These are phyloP conservation scores for Obelidium mucronatum DNA, from an alignment of 192 early-diverging fungal genomes.

Conservation along the genomic window DNA sequence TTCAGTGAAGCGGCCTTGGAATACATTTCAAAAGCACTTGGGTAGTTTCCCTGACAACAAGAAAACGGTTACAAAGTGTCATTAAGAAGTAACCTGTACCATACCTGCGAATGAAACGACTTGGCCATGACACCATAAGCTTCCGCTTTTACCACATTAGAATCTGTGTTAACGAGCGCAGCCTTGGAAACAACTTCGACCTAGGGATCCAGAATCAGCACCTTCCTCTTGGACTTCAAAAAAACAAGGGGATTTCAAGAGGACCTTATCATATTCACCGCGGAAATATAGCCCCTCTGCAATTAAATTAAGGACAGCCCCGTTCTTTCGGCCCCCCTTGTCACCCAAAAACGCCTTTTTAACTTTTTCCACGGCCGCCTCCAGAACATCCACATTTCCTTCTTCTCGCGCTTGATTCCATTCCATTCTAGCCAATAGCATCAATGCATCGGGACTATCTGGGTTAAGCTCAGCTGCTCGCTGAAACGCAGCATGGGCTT, in stretches of 20 bases:
- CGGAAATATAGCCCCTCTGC: conserved; percentile 41
- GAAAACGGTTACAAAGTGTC: background rate
- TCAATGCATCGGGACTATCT: conserved; percentile 70
- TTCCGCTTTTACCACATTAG: conserved; percentile 38
- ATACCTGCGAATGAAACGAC: conserved; percentile 42
- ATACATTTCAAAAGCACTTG: conserved; percentile 78
- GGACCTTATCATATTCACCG: conserved; percentile 26
- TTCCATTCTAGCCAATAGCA: conserved; percentile 79
- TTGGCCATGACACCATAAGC: conserved; percentile 43
- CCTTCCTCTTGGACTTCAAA: conserved; percentile 2
- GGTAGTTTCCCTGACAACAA: conserved; percentile 61
- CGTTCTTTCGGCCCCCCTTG: conserved; percentile 57
- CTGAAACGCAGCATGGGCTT: conserved; percentile 76
- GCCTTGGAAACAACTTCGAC: conserved; percentile 24
- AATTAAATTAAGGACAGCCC: conserved; percentile 52
- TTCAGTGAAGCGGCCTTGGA: conserved; percentile 68
- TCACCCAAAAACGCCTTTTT: conserved; percentile 49
- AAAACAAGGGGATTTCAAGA: too few relatives aligned
- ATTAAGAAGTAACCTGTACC: background rate
- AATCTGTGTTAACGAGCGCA: conserved; percentile 14
- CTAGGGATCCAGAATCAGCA: too few relatives aligned
- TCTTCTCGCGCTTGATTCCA: conserved; percentile 68
- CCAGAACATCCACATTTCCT: conserved; percentile 46
- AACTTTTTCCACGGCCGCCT: conserved; percentile 47
- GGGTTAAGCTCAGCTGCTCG: conserved; percentile 74